Evolutionary conservation across 75 land plant genomes (phyloP).

Genomic region (Larix kaempferi): DNA sequence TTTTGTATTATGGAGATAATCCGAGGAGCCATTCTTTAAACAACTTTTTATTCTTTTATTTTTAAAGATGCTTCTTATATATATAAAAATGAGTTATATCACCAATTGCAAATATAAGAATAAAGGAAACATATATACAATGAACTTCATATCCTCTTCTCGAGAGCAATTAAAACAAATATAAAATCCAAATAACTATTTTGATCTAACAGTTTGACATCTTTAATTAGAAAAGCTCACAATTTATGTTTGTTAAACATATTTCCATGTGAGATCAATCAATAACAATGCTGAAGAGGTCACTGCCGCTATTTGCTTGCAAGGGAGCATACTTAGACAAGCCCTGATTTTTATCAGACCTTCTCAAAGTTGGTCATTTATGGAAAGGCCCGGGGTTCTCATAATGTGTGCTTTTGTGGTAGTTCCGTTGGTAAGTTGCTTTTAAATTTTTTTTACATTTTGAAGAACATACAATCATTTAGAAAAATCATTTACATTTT

Average conservation of each 20-base stretch:
- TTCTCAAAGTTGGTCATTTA: constrained; percentile 59
- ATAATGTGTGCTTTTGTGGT: constrained; percentile 61
- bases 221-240: neutral
- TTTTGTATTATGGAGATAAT: neutral
- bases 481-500: neutral
- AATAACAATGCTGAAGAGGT: constrained; percentile 24
- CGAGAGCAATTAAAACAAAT: no score
- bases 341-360: constrained; percentile 79
- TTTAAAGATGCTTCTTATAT: no score
- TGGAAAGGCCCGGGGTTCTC: constrained; percentile 63
- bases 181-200: no score
- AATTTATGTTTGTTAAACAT: constrained; percentile 19
- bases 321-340: constrained; percentile 74
- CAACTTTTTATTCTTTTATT: no score
- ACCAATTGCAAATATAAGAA: no score
- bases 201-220: no score
- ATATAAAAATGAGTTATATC: no score
- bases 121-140: no score
- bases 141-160: no score
- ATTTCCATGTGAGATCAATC: constrained; percentile 44
- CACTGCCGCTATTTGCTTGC: constrained; percentile 64
- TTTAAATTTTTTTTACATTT: neutral
- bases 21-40: neutral
- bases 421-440: constrained; percentile 59
- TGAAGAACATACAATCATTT: no score